Evolutionary conservation across 352 stramenopile genomes (phyloP), one percentile per base, ranked within the genome.

Genomic region (Globisporangium camurandrum): DNA sequence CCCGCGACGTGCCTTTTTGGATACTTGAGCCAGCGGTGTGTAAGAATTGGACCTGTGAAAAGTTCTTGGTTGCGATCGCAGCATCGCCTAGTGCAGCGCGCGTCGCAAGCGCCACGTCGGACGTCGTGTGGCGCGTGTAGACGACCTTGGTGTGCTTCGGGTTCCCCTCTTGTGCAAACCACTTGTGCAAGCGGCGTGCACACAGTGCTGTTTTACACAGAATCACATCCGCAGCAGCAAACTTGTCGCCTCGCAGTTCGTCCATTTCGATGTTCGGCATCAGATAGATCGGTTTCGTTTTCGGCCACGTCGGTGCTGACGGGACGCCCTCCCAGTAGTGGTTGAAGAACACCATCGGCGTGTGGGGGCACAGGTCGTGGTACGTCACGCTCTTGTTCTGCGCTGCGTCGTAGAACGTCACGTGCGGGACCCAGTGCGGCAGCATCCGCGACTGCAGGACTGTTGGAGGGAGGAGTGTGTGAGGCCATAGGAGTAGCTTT

Each of bases 191-290:
- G 26, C 44, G 38, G 22, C 23, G 37, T 17, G 51, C 39, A n/a
- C 49, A 53, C 36, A 39, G 2, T 2, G 24, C 24, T 1, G 71
- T 91, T 49, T 77, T 81, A 49, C 69, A 80, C 20, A 85, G 47
- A 41, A 85, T 66, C 9, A 76, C 56, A 37, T 86, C 70, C 3
- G 57, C 67, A 8, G 47, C 34, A 59, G 59, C 71, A 45, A 70
- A 80, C 36, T 86, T 68, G 10, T 57, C 42, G 2, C 64, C 61
- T 11, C 59, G 28, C 1, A 83, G 60, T 50, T 81, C 71, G 51
- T 77, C 66, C 70, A 83, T 83, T 42, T 83, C 66, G 5, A 80
- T 62, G 45, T 76, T 75, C 14, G 66, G 64, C 69, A 80, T 75
- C 9, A 80, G 41, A 51, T 67, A 84, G 40, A 80, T 34, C 0